Conservation (phyloP, 2,329 filamentous ascomycete genomes). For the Microdochium trichocladiopsis region DNA sequence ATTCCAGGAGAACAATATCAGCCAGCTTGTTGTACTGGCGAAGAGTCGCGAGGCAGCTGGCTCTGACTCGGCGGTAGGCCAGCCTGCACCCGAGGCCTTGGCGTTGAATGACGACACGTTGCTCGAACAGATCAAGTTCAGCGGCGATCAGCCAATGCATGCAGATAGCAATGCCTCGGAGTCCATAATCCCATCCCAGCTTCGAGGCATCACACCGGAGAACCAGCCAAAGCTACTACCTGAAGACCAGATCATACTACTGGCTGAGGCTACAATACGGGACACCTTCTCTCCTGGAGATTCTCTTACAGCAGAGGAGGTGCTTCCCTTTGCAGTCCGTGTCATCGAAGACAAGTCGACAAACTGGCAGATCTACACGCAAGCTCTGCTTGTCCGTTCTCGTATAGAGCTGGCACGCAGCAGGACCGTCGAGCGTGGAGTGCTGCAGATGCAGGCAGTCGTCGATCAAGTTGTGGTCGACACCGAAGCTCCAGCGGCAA, state of each 20-base stretch:
- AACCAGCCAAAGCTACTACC: conserved; percentile 76
- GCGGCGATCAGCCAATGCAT: conserved; percentile 30
- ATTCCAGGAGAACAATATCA: conserved; percentile 72
- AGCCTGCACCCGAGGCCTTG: conserved; percentile 56
- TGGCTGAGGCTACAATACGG: conserved; percentile 81
- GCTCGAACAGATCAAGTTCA: conserved; percentile 79
- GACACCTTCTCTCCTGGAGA: conserved; percentile 81
- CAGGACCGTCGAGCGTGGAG: conserved; percentile 79
- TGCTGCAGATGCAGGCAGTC: conserved; percentile 88
- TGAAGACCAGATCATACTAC: conserved; percentile 82
- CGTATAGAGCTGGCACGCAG: conserved; percentile 84
- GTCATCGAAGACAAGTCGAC: conserved; percentile 84
- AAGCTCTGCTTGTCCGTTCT: conserved; percentile 82
- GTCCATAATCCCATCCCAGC: conserved; percentile 44
- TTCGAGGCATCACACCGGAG: conserved; percentile 65
- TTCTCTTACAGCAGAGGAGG: conserved; percentile 86
- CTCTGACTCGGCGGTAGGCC: conserved; percentile 10
- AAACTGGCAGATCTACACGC: conserved; percentile 98
- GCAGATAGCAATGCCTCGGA: conserved; percentile 22
- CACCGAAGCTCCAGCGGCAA: conserved; percentile 32
- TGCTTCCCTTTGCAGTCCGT: conserved; percentile 81
- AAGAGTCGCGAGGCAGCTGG: conserved; percentile 51
- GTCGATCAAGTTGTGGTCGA: conserved; percentile 94
- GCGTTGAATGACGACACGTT: conserved; percentile 89
- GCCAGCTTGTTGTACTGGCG: conserved; percentile 86